Base-by-base conservation (phyloP, 2,329 filamentous ascomycete genomes). In the Coniochaeta sp. region DNA sequence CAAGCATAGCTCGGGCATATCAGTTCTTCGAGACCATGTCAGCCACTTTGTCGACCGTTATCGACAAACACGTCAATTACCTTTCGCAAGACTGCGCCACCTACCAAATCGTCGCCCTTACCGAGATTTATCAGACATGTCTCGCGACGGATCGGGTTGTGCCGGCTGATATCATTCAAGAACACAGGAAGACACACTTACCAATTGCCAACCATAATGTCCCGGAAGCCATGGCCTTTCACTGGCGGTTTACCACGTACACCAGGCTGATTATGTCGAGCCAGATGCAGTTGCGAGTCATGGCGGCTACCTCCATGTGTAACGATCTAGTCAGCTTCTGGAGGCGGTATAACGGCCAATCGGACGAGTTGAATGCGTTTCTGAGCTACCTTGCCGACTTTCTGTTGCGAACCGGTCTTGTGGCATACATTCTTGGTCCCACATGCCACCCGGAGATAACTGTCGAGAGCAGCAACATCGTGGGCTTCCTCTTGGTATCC, bases 401-500 rank as follows among this genome's bases (percentile, higher is more conserved):
- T 64, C 77, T 98, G 36, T 79, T 88, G 17, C 75, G 81, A 7
- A 88, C 89, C 42, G 86, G 87, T 58, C 78, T 98, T 28, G 84
- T 96, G 26, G 86, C 92, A 61, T 98, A 97, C 72, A 86, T 99
- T 54, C 83, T 97, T 58, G 91, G 93, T 1, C 87, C 93, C 16
- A 92, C 92, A 60, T 97, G 93, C 34, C 95, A 98, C 69, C 91
- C 93, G 1, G 92, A 96, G 69, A 85, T 98, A 58, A 95, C 96
- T 22, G 81, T 83, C 38, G 86, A 92, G 65, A 90, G 90, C 68
- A 81, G 83, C 44, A 96, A 96, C 64, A 89, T 98, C 58, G 80
- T 97, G 55, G 90, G 90, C 0, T 98, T 98, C 68, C 79, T 98
- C 58, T 83, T 91, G 24, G 89, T 95, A 16, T 95, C 90, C 0